phyloP scores from a whole-genome alignment of 768 basidiomycete species.

The Leucocoprinus leucothites region DNA sequence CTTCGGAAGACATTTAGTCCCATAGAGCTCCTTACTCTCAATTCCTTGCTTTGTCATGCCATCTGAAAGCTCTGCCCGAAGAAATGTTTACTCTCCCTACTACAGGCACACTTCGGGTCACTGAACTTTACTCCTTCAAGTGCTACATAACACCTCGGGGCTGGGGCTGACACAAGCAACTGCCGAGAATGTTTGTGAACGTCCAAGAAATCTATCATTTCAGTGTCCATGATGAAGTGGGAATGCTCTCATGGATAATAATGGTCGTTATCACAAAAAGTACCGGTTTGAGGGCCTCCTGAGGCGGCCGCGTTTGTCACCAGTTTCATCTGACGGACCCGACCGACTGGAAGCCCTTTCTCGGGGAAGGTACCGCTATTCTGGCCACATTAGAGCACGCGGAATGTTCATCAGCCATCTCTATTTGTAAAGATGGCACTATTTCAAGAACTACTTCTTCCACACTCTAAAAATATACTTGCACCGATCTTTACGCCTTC shows the following conservation, averaged over 20 bases:
- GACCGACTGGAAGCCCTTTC: background rate
- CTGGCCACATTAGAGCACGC: background rate
- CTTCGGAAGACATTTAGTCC: too few species aligned
- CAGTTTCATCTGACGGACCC: background rate
- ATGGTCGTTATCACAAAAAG: background rate
- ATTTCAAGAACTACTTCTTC: background rate
- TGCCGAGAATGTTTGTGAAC: background rate
- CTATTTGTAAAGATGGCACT: background rate
- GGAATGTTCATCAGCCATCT: background rate
- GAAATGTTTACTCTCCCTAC: too few species aligned
- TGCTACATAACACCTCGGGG: background rate
- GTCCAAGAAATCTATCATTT: background rate
- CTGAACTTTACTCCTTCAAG: too few species aligned
- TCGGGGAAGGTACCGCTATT: constrained; percentile 1
- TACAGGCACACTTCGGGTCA: too few species aligned
- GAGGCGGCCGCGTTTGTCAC: background rate
- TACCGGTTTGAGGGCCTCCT: background rate
- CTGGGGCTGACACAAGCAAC: background rate
- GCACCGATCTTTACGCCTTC: background rate
- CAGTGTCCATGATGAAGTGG: background rate
- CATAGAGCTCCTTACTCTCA: too few species aligned
- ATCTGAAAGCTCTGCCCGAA: too few species aligned
- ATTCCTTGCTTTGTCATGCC: too few species aligned
- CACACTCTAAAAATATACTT: constrained; percentile 1
- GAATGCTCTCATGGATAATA: background rate